Evolutionary conservation across 345 rosid genomes (phyloP).

Genomic region (Eucalyptus regnans): DNA sequence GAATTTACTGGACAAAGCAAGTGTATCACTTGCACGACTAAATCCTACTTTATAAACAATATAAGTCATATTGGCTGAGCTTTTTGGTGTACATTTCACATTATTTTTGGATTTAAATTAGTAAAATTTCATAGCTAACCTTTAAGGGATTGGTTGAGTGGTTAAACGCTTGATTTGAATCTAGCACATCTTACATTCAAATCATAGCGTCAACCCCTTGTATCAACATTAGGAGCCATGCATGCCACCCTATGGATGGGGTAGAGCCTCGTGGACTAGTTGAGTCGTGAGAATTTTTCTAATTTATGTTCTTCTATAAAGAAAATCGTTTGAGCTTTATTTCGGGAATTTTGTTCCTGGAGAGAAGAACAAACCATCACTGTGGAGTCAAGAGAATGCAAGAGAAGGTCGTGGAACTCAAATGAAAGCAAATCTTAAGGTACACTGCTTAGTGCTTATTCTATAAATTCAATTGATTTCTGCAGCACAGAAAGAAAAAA

Average conservation of each 20-base stretch:
- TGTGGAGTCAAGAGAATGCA: not conserved
- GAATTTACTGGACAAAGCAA: not conserved
- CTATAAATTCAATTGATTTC: not conserved
- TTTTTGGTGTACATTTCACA: not conserved
- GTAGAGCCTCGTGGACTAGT: not conserved
- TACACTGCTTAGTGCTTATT: not conserved
- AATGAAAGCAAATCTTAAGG: not conserved
- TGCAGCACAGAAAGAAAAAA: not conserved
- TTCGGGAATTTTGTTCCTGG: not conserved
- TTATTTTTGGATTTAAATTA: not conserved
- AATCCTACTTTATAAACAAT: not conserved
- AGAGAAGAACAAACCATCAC: not conserved
- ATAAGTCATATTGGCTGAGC: not conserved
- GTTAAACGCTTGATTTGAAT: not conserved
- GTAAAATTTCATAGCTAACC: accelerated
- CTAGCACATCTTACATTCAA: accelerated
- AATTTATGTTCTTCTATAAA: not conserved
- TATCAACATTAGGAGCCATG: not conserved
- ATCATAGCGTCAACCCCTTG: accelerated
- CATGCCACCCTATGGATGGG: not conserved
- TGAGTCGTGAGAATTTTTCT: not conserved
- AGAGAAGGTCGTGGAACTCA: not conserved
- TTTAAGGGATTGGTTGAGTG: not conserved
- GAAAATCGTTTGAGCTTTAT: not conserved
- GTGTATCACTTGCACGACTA: not conserved